These are phyloP conservation scores for Pseudohyphozyma bogoriensis DNA, from an alignment of 768 basidiomycete species.

Conservation along the genomic window DNA sequence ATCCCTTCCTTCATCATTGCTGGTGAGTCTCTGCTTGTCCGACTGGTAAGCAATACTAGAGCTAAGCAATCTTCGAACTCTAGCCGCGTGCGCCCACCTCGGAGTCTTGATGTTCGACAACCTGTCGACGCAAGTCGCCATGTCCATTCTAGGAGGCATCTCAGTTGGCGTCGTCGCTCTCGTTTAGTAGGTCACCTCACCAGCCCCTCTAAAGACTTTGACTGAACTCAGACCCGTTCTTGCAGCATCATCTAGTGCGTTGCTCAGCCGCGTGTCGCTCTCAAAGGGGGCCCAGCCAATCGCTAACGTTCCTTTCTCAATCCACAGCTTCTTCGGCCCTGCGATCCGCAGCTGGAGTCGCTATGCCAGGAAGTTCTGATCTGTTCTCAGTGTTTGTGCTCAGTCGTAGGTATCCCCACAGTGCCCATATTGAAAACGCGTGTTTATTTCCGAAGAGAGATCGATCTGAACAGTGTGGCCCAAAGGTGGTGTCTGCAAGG, in stretches of 20 bases:
- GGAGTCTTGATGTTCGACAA: not conserved
- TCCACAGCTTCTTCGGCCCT: not conserved
- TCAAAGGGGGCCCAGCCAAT: too few relatives aligned
- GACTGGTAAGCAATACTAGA: not conserved
- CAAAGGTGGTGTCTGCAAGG: too few relatives aligned
- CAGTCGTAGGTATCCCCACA: too few relatives aligned
- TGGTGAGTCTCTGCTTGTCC: not conserved
- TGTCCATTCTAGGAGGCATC: not conserved
- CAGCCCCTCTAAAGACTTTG: not conserved
- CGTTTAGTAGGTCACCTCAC: not conserved
- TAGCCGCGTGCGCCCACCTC: not conserved
- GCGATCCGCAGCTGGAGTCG: not conserved
- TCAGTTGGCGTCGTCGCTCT: not conserved
- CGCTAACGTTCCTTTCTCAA: not conserved
- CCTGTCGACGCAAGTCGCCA: not conserved
- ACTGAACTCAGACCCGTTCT: too few relatives aligned
- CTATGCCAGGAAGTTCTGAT: not conserved
- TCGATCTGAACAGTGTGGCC: too few relatives aligned
- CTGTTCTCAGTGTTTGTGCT: too few relatives aligned
- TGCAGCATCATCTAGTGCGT: too few relatives aligned
- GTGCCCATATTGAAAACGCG: too few relatives aligned
- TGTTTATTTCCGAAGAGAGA: too few relatives aligned
- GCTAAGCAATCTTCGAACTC: not conserved
- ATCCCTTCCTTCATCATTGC: not conserved
- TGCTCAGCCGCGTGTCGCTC: too few relatives aligned